Percentiles rank a stretch among this genome's conserved stretches.
phyloP scores from a whole-genome alignment of 768 basidiomycete genomes.

The Daedaleopsis nitida region DNA sequence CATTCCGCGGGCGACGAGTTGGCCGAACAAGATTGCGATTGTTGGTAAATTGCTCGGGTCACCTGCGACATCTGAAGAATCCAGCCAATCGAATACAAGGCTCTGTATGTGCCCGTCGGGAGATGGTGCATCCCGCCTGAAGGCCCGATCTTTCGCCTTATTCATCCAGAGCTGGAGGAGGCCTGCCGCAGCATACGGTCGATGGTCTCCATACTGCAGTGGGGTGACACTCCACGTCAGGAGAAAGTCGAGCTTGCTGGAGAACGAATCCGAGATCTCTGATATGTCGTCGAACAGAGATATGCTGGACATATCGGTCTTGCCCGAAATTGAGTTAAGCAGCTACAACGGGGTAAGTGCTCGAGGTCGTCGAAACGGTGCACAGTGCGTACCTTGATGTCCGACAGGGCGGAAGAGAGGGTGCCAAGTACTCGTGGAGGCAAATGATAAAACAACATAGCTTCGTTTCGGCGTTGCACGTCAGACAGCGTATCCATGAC shows the following conservation, averaged over 20 bases:
- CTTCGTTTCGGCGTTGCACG: slow-evolving; percentile 77
- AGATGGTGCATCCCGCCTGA: slow-evolving; percentile 58
- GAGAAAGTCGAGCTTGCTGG: slow-evolving; percentile 71
- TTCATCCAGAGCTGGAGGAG: slow-evolving; percentile 66
- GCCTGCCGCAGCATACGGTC: slow-evolving; percentile 73
- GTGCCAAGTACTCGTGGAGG: slow-evolving; percentile 61
- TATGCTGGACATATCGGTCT: slow-evolving; percentile 60
- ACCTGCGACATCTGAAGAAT: slow-evolving; percentile 61
- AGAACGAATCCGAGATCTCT: slow-evolving; percentile 45
- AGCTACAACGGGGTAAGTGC: slow-evolving; percentile 42
- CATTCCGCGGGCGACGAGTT: slow-evolving; percentile 66
- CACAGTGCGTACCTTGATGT: slow-evolving; percentile 43
- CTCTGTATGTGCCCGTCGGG: slow-evolving; percentile 72
- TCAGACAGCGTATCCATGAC: slow-evolving; percentile 66
- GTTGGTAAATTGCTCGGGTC: slow-evolving; percentile 55
- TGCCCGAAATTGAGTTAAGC: slow-evolving; percentile 73
- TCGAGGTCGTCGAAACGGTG: too few relatives aligned
- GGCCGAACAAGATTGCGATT: slow-evolving; percentile 71
- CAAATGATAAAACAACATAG: slow-evolving; percentile 71
- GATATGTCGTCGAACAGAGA: slow-evolving; percentile 56
- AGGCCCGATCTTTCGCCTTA: slow-evolving; percentile 61
- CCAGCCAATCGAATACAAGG: slow-evolving; percentile 80
- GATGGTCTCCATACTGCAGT: slow-evolving; percentile 80
- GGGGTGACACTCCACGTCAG: slow-evolving; percentile 83
- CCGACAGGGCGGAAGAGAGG: slow-evolving; percentile 61